Conservation (phyloP, 2,329 filamentous ascomycete genomes). For the Madurella fahalii region DNA sequence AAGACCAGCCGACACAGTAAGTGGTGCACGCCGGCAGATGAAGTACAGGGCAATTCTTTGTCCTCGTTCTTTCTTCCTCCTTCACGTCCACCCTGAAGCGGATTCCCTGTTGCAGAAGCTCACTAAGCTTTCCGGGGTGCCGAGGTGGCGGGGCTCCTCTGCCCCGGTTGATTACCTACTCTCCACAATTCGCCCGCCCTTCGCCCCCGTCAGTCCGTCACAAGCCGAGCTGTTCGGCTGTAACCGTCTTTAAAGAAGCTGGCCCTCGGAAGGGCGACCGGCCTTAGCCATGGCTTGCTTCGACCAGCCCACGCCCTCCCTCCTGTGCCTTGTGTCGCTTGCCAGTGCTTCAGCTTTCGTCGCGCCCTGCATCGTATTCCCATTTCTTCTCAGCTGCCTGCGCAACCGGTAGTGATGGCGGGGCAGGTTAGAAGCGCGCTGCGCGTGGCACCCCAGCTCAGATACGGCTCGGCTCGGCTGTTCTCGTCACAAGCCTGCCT, state of each 20-base stretch:
- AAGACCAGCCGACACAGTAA: not conserved
- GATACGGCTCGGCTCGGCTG: conserved; percentile 22
- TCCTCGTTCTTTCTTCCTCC: too few species aligned
- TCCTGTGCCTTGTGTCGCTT: not conserved
- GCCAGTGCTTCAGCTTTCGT: not conserved
- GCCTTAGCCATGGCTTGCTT: conserved; percentile 2
- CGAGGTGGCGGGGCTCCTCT: conserved; percentile 6
- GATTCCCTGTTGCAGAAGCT: not conserved
- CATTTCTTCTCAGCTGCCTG: not conserved
- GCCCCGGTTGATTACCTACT: not conserved
- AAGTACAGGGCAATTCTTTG: too few species aligned
- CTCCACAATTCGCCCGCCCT: not conserved
- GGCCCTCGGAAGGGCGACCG: conserved; percentile 12
- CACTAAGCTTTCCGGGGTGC: conserved; percentile 12
- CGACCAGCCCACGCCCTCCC: not conserved
- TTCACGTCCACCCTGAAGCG: too few species aligned
- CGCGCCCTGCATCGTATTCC: not conserved
- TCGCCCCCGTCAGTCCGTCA: conserved; percentile 21
- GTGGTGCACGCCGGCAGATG: too few species aligned
- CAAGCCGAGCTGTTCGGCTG: conserved; percentile 25
- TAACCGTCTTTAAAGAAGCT: conserved; percentile 19
- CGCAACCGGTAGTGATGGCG: conserved; percentile 14
- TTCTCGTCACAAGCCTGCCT: conserved; percentile 26
- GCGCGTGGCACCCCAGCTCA: conserved; percentile 19
- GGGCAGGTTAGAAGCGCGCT: conserved; percentile 17